Evolutionary conservation across 768 basidiomycete species (phyloP), one percentile per base, ranked within the genome.

Genomic region (Tylopilus sp.): DNA sequence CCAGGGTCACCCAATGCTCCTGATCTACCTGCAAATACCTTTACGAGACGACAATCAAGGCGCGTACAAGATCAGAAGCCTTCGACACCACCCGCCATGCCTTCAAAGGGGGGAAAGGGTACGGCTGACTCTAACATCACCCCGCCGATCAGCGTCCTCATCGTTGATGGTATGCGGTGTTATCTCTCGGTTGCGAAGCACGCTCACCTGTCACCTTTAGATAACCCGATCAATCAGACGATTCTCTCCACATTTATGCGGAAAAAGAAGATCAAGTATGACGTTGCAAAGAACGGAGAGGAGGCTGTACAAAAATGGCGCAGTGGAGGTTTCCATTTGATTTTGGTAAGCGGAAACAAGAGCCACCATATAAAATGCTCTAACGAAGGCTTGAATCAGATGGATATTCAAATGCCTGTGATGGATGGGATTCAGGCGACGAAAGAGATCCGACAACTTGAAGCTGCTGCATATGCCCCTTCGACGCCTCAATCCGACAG

Each of bases 381-480:
- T 66, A 33, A 68, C n/a, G 42, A 46, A n/a, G 35, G 30, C 25
- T 52, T 4, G n/a, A n/a, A n/a, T n/a, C 58, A 98, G 95, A 99
- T 99, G 97, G 97, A 99, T 73, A 98, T 99, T 48, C 95, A 98
- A 71, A 94, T 99, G 82, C 97, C 97, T 9, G 86, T 98, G 59
- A 98, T 97, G 90, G 92, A 95, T 69, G 97, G 97, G 30, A 97
- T 98, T 44, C 83, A 91, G 65, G 97, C 97, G 7, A 99, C 97
- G 4, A 94, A 93, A 61, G 91, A 95, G 68, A 99, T 99, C 52
- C 79, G 97, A 46, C 81, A 84, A 48, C 69, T 95, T 39, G 95
- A 98, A 66, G 86, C 82, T 44, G 73, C 79, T 42, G 80, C 83
- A 40, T 86, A 79, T 60, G 85, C 81, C 39, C 84, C 86, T 10